These are phyloP conservation scores for Austropuccinia psidii DNA, from an alignment of 1,284 basidiomycete genomes.

Conservation along the genomic window DNA sequence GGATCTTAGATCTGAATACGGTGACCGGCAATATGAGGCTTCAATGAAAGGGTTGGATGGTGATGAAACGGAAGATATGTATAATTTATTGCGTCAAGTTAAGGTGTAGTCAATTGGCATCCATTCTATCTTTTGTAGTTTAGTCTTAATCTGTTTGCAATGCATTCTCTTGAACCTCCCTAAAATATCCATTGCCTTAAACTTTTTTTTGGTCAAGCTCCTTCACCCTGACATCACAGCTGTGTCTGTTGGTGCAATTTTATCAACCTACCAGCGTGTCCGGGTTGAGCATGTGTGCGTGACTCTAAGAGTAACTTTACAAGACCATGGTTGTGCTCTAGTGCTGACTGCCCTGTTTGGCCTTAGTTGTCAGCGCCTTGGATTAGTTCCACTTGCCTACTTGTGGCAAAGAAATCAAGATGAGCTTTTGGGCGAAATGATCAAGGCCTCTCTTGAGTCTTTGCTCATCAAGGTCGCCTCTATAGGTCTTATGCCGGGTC, in stretches of 20 bases:
- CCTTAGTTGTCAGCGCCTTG: constrained; percentile 67
- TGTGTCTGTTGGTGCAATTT: constrained; percentile 89
- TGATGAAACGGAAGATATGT: constrained; percentile 96
- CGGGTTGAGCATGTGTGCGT: constrained; percentile 88
- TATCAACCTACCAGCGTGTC: constrained; percentile 94
- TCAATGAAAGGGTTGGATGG: constrained; percentile 43
- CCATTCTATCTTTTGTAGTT: neutral
- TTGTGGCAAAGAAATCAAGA: constrained; percentile 89
- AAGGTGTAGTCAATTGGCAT: constrained; percentile 55
- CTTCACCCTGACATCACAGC: constrained; percentile 75
- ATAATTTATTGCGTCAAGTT: constrained; percentile 64
- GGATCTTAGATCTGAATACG: constrained; percentile 73
- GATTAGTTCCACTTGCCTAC: constrained; percentile 72
- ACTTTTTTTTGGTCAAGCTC: constrained; percentile 50
- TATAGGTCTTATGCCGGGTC: constrained; percentile 66
- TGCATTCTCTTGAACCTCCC: neutral
- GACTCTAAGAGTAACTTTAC: neutral
- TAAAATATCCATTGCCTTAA: constrained; percentile 31
- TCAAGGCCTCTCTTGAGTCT: constrained; percentile 66
- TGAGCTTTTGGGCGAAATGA: constrained; percentile 78
- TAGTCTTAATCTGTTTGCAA: neutral
- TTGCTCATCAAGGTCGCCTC: constrained; percentile 95
- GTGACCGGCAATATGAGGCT: constrained; percentile 34
- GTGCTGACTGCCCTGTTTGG: neutral
- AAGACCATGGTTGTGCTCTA: neutral